Conservation (phyloP, 2,329 filamentous ascomycete species). For the Fusarium sp. region DNA sequence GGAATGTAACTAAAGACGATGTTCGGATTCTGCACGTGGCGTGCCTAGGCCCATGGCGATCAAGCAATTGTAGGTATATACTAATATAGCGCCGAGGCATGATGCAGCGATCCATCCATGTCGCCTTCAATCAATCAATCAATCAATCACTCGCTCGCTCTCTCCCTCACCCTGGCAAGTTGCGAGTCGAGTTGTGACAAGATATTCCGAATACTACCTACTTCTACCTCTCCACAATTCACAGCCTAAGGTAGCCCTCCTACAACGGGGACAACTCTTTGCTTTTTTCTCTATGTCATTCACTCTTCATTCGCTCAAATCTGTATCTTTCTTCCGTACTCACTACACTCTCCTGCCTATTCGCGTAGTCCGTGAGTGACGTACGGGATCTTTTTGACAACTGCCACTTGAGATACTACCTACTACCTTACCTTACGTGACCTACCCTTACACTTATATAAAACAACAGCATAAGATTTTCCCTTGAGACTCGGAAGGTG, state of each 20-base stretch:
- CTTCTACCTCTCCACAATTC: slow-evolving; percentile 10
- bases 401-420: neutral
- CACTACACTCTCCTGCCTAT: neutral
- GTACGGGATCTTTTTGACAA: neutral
- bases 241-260: neutral
- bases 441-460: neutral
- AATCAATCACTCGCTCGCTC: neutral
- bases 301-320: neutral
- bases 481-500: neutral
- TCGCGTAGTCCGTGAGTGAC: neutral
- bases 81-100: slow-evolving; percentile 4
- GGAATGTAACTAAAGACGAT: slow-evolving; percentile 8
- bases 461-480: neutral
- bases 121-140: neutral
- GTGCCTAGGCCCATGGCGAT: neutral
- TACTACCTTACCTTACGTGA: neutral
- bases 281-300: neutral
- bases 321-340: too few relatives aligned
- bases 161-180: neutral
- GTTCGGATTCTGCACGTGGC: slow-evolving; percentile 18
- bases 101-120: neutral
- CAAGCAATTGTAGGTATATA: neutral
- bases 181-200: neutral
- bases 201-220: neutral
- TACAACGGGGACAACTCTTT: neutral